Evolutionary conservation across 169 alveolate species (phyloP), one percentile per base, ranked within the genome.

Genomic region (Sarcocystis neurona): DNA sequence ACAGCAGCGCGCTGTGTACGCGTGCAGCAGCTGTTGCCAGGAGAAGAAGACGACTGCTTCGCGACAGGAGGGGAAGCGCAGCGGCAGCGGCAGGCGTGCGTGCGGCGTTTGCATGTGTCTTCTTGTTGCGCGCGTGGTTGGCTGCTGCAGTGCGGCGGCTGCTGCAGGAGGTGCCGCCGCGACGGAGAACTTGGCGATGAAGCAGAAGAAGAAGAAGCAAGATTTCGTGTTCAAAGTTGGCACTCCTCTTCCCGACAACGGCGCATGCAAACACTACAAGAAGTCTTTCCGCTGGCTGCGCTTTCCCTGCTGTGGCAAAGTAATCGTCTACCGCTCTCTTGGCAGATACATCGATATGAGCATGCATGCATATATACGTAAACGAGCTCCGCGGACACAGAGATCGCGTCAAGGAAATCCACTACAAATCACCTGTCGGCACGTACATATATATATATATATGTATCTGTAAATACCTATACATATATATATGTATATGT

Each of bases 291-390:
- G 98, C 56, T 96, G 98, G 98, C 94, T 94, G 70, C 92, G 98
- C 82, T 96, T 96, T 87, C 98, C 98, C 18, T 96, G 98, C 85
- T 96, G 98, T 68, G 96, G 96, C 70, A 95, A 94, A 94, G 96
- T 47, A n/a, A 32, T 58, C 32, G 68, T 6, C 0, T 12, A 53
- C 0, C 18, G 48, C 30, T 32, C 10, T 12, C 20, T 10, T 20
- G 30, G 63, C 63, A 53, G 63, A 53, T 20, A 53, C n/a, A n/a
- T n/a, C n/a, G n/a, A n/a, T n/a, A n/a, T n/a, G n/a, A n/a, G n/a
- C n/a, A n/a, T n/a, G n/a, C n/a, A n/a, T n/a, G n/a, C n/a, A n/a
- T n/a, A n/a, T n/a, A n/a, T n/a, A n/a, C n/a, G n/a, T n/a, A n/a
- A n/a, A n/a, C n/a, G n/a, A n/a, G n/a, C n/a, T n/a, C n/a, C n/a